Percentiles rank a stretch among this genome's conserved stretches.
Conservation (phyloP, 2,329 filamentous ascomycete species). For the Aspergillus thermomutatus region DNA sequence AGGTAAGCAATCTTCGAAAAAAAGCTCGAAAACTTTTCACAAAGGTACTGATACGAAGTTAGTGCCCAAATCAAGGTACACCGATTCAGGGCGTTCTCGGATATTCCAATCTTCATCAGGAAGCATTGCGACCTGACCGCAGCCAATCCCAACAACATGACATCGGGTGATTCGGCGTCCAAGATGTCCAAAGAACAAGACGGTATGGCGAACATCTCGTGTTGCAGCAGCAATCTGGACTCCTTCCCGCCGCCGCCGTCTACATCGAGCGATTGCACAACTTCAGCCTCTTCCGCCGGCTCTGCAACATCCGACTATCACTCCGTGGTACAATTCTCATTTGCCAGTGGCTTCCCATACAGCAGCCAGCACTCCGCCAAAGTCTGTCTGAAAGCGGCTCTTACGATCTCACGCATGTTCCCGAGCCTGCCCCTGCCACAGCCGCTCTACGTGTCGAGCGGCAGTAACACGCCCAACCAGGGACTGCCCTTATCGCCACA, state of each 20-base stretch:
- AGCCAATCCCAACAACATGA: constrained; percentile 19
- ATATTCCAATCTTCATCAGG: constrained; percentile 46
- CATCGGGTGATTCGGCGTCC: constrained; percentile 6
- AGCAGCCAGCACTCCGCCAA: constrained; percentile 40
- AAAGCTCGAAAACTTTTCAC: background rate
- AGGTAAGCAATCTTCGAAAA: constrained; percentile 27
- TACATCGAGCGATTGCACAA: constrained; percentile 28
- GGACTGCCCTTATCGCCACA: constrained; percentile 14
- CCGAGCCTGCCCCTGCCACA: constrained; percentile 37
- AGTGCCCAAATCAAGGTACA: constrained; percentile 47
- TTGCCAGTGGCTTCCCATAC: constrained; percentile 39
- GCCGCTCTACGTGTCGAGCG: constrained; percentile 17
- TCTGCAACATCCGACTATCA: constrained; percentile 30
- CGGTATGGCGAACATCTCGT: constrained; percentile 29
- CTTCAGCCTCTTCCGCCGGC: constrained; percentile 32
- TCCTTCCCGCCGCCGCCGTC: constrained; percentile 26
- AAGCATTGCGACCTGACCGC: constrained; percentile 43
- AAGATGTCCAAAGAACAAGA: constrained; percentile 15
- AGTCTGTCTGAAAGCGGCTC: constrained; percentile 39
- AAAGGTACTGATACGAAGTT: constrained; percentile 5
- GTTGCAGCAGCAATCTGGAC: constrained; percentile 30
- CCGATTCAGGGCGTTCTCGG: constrained; percentile 45
- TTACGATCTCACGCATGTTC: constrained; percentile 43
- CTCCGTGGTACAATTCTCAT: constrained; percentile 27
- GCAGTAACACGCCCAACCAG: constrained; percentile 11